Conservation (phyloP, 805 yeast genomes). For the Isabelozyma pseudorhagii region DNA sequence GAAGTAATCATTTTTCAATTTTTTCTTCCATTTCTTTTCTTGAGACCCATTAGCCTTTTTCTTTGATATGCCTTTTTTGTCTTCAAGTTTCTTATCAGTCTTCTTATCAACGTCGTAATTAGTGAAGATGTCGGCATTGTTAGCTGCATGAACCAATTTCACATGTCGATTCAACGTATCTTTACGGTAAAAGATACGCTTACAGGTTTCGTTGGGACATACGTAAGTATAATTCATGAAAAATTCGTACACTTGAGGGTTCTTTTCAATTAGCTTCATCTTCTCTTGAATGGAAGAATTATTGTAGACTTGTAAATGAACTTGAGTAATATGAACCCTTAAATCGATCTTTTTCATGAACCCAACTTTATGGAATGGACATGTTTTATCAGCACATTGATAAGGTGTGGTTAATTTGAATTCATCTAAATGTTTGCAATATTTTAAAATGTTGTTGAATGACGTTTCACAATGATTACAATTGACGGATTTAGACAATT, state of each 20-base stretch:
- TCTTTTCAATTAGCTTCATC: neutral
- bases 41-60: neutral
- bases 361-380: neutral
- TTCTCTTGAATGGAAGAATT: neutral
- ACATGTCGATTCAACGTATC: slow-evolving; percentile 51
- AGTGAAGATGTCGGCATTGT: neutral
- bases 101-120: neutral
- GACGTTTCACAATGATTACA: slow-evolving; percentile 22
- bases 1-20: neutral
- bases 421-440: neutral
- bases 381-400: neutral
- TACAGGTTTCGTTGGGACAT: slow-evolving; percentile 26
- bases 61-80: neutral
- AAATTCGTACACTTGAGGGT: neutral
- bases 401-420: neutral
- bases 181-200: slow-evolving; percentile 42
- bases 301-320: neutral
- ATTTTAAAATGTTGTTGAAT: slow-evolving; percentile 2
- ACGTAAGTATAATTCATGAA: neutral
- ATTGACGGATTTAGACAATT: slow-evolving; percentile 12
- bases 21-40: neutral
- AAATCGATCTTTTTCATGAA: neutral
- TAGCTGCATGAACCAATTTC: slow-evolving; percentile 37
- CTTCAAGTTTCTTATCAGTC: neutral
- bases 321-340: neutral